These are phyloP conservation scores for Saprolegnia diclina DNA, from an alignment of 352 stramenopile species.

Conservation along the genomic window DNA sequence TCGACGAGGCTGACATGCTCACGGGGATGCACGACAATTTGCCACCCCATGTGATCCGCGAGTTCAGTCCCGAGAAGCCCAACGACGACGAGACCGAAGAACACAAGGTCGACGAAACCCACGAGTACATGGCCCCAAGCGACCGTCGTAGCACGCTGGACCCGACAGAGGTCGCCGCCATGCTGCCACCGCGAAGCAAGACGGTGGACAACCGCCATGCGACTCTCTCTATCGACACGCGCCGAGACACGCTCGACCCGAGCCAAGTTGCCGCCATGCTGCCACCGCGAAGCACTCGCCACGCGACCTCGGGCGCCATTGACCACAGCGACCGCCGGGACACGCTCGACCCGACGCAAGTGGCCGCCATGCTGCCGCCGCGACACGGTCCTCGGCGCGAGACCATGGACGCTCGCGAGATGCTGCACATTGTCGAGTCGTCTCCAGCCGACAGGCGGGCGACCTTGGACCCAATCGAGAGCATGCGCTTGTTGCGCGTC, in stretches of 20 bases:
- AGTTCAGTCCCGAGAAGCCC: not conserved
- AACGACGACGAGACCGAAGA: not conserved
- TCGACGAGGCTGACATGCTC: not conserved
- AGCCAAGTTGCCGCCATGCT: constrained; percentile 1
- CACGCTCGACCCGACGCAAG: not conserved
- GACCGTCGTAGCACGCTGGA: not conserved
- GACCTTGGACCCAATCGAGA: constrained; percentile 12
- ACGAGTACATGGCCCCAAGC: no score
- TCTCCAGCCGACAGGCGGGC: not conserved
- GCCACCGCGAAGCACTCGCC: not conserved
- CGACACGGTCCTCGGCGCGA: no score
- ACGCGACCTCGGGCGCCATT: not conserved
- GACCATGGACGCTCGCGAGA: not conserved
- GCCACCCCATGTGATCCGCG: not conserved
- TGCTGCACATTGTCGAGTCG: not conserved
- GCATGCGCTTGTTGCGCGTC: not conserved
- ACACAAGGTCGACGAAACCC: no score
- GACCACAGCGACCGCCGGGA: not conserved
- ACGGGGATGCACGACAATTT: not conserved
- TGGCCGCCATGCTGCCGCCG: not conserved
- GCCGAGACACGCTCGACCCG: constrained; percentile 10
- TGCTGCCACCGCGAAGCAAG: not conserved
- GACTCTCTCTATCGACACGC: not conserved
- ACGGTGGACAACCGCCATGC: not conserved
- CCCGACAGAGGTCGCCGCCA: not conserved